phyloP scores from a whole-genome alignment of 495 filamentous ascomycete genomes.

The Tuber calosporum region DNA sequence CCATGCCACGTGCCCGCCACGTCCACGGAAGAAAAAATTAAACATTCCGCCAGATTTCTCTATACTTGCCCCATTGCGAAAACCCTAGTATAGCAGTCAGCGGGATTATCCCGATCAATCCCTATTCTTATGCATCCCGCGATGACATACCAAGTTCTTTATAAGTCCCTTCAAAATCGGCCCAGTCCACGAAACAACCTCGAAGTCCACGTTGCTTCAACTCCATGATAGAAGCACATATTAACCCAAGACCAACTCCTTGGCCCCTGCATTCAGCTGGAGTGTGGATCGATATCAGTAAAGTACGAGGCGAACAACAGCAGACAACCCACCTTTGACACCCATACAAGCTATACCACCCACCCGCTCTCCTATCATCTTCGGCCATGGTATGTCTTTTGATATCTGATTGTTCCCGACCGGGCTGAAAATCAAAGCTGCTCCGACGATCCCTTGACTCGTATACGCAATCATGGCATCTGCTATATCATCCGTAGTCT shows the following conservation, averaged over 20 bases:
- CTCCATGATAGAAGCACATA: constrained; percentile 41
- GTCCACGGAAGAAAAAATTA: constrained; percentile 20
- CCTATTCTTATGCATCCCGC: constrained; percentile 29
- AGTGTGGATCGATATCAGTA: background rate
- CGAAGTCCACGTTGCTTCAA: constrained; percentile 43
- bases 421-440: constrained; percentile 52
- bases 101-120: background rate
- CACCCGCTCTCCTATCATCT: constrained; percentile 50
- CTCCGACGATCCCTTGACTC: constrained; percentile 47
- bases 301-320: background rate
- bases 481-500: constrained; percentile 42
- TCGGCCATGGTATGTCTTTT: constrained; percentile 56
- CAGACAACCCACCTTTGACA: constrained; percentile 47
- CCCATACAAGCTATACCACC: constrained; percentile 58
- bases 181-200: constrained; percentile 43
- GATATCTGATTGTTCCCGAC: constrained; percentile 50
- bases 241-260: constrained; percentile 39
- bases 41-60: constrained; percentile 45
- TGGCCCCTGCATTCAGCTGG: constrained; percentile 38
- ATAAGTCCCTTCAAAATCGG: constrained; percentile 41
- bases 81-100: constrained; percentile 39
- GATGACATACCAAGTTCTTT: constrained; percentile 36
- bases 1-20: constrained; percentile 3
- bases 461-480: constrained; percentile 41
- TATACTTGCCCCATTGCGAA: constrained; percentile 44